Evolutionary conservation across 257 asterid genomes (phyloP).

Genomic region (Solanum tacnaense): DNA sequence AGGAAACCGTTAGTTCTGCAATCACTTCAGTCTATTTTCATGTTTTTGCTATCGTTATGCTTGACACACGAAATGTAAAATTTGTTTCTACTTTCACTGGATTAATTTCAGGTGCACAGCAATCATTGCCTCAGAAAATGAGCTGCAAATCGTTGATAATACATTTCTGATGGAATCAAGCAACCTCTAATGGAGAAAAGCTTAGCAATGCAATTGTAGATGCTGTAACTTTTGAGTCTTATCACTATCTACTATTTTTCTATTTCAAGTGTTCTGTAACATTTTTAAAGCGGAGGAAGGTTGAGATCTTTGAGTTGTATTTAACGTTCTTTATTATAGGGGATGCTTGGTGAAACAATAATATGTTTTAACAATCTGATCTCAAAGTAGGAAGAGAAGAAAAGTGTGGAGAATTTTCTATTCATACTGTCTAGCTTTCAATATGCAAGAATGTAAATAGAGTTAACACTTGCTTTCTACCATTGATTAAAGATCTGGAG

Average conservation of each 20-base stretch:
- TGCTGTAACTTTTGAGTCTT: not conserved
- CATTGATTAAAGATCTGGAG: not conserved
- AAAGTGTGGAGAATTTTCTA: not conserved
- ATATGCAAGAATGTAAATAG: not conserved
- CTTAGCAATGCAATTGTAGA: not conserved
- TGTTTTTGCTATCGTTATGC: not conserved
- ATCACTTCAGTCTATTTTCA: not conserved
- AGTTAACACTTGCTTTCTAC: not conserved
- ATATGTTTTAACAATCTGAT: not conserved
- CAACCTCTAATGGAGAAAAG: not conserved
- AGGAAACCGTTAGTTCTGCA: slow-evolving; percentile 36
- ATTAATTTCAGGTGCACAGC: slow-evolving; percentile 47
- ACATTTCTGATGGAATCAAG: slow-evolving; percentile 24
- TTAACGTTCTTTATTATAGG: not conserved
- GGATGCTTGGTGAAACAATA: not conserved
- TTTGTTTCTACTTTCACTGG: not conserved
- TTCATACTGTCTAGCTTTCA: not conserved
- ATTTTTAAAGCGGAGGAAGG: not conserved
- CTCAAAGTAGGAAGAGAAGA: not conserved
- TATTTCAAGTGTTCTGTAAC: not conserved
- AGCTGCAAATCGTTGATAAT: slow-evolving; percentile 32
- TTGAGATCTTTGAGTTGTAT: not conserved
- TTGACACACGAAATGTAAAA: not conserved
- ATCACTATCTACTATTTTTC: not conserved
- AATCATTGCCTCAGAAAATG: slow-evolving; percentile 41